Percentiles rank a stretch among this genome's conserved stretches.
phyloP scores from a whole-genome alignment of 768 basidiomycete genomes.

The Auriscalpium orientale region DNA sequence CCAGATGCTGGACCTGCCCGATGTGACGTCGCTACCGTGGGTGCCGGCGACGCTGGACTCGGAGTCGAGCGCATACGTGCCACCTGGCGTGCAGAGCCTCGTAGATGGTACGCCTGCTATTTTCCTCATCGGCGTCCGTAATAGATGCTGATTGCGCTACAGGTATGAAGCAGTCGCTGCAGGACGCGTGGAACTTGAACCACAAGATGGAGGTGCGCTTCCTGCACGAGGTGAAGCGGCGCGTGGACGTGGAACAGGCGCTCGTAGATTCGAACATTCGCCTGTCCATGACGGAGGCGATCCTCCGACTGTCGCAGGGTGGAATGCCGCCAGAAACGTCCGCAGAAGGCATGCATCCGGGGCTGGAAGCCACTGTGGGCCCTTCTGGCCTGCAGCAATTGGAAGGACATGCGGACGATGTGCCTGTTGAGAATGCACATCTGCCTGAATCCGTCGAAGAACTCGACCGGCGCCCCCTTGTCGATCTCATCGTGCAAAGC shows the following conservation, averaged over 20 bases:
- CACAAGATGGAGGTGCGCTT: conserved; percentile 25
- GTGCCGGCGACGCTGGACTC: conserved; percentile 5
- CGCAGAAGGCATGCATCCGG: no score
- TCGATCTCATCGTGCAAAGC: no score
- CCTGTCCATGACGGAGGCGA: no score
- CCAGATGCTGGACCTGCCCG: conserved; percentile 27
- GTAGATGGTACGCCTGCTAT: conserved; percentile 24
- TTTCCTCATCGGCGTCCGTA: background rate
- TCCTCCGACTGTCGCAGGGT: no score
- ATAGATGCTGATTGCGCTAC: background rate
- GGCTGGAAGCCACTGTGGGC: no score
- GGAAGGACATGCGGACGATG: no score
- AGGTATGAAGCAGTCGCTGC: conserved; percentile 30
- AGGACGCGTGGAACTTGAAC: conserved; percentile 25
- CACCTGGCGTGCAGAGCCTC: conserved; percentile 27
- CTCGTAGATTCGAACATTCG: conserved; percentile 1
- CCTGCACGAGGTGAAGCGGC: conserved; percentile 24
- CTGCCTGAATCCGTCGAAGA: no score
- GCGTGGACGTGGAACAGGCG: conserved; percentile 24
- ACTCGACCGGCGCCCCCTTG: no score
- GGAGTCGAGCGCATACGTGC: conserved; percentile 24
- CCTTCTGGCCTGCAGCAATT: no score
- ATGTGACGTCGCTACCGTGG: conserved; percentile 28
- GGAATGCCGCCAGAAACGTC: no score
- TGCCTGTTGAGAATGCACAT: no score